Evolutionary conservation across 805 yeast species (phyloP).

Genomic region (Kluyveromyces aestuarii): DNA sequence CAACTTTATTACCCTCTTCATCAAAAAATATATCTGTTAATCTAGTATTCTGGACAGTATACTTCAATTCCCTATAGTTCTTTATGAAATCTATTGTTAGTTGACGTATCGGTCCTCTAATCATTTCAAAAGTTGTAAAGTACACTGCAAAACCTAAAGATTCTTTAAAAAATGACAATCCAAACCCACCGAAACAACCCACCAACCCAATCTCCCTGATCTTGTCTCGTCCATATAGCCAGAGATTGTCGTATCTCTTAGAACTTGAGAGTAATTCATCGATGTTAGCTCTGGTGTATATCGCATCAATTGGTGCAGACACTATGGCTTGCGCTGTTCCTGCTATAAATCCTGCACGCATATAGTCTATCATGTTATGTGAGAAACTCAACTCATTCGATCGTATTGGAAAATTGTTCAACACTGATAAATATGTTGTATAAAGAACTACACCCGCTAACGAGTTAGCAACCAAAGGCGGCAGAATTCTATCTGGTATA

Average conservation of each 20-base stretch:
- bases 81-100: constrained; percentile 38
- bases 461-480: constrained; percentile 83
- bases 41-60: constrained; percentile 13
- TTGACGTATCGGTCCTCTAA: constrained; percentile 60
- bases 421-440: constrained; percentile 61
- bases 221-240: constrained; percentile 67
- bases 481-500: constrained; percentile 69
- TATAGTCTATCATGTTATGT: constrained; percentile 40
- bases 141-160: constrained; percentile 76
- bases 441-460: constrained; percentile 83
- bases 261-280: constrained; percentile 59
- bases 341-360: constrained; percentile 76
- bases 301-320: constrained; percentile 91
- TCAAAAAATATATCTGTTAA: constrained; percentile 17
- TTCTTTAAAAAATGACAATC: constrained; percentile 71
- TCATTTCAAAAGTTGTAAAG: constrained; percentile 69
- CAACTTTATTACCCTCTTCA: constrained; percentile 4
- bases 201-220: constrained; percentile 63
- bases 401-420: constrained; percentile 16
- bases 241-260: constrained; percentile 51
- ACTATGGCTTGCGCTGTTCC: constrained; percentile 84
- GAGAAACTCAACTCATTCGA: constrained; percentile 18
- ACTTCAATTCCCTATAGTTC: constrained; percentile 35
- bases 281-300: constrained; percentile 71
- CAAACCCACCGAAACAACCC: constrained; percentile 86